Evolutionary conservation across 495 filamentous ascomycete species (phyloP), one percentile per base, ranked within the genome.

Genomic region (Delitschia confertaspora): DNA sequence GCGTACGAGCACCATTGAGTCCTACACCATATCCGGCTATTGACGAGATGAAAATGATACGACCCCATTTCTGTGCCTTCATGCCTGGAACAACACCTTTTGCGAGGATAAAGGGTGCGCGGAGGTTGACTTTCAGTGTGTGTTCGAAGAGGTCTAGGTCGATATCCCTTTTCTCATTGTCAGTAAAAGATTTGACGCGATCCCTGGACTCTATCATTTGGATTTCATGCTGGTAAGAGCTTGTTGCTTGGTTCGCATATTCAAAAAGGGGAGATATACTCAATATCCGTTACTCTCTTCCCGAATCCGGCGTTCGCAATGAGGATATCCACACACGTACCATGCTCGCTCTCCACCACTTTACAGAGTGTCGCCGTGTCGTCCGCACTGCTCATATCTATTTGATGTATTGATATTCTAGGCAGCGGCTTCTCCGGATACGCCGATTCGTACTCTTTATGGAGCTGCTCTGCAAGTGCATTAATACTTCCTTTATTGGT

Each of bases 1-100:
- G 65, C 66, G 37, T 60, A 72, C 66, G 79, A 30, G 75, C 77
- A 8, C 78, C 78, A 57, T 83, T 83, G 25, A 83, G 75, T 2
- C 78, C 78, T 3, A 74, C 79, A 1, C 76, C 80, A 23, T 73
- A 69, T 0, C 69, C 79, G 5, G 81, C 78, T 42, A 85, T 79
- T 25, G 75, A 80, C 6, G 75, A 79, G 51, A 83, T 74, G 51
- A 78, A 82, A 16, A 83, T 63, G 37, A 84, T 78, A 4, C 80
- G 66, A 3, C 81, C 80, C 79, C 80, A 83, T 20, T 61, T 59
- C 49, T 72, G 69, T 19, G 58, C 57, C 37, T 73, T 71, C 81
- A 84, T 84, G 38, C 72, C 68, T 34, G 76, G 76, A 2, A 83
- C 71, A 31, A 72, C 70, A 6, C 79, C 70, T 52, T 84, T 82